These are phyloP conservation scores for Albugo laibachii DNA, from an alignment of 352 stramenopile species.

Conservation along the genomic window DNA sequence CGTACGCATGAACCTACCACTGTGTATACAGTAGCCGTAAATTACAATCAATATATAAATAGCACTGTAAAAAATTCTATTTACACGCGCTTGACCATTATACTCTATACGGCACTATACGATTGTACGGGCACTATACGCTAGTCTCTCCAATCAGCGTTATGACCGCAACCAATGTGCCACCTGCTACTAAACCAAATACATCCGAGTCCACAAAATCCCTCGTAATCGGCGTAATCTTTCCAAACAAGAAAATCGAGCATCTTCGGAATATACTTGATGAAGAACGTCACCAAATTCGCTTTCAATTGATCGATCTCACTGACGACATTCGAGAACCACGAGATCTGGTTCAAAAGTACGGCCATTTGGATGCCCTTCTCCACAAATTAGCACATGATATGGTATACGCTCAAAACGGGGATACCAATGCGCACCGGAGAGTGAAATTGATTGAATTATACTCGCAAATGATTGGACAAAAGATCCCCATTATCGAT, in stretches of 20 bases:
- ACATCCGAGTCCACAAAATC: no score
- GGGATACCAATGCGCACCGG: conserved; percentile 17
- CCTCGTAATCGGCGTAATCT: conserved; percentile 30
- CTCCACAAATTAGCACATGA: conserved; percentile 72
- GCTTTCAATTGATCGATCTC: conserved; percentile 60
- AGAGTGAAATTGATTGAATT: conserved; percentile 27
- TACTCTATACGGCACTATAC: no score
- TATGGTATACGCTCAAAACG: conserved; percentile 50
- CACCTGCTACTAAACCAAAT: no score
- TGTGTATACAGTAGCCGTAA: no score
- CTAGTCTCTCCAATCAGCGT: no score
- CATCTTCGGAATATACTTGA: conserved; percentile 43
- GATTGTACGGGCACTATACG: no score
- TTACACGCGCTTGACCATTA: no score
- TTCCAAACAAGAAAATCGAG: conserved; percentile 67
- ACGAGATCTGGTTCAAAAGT: conserved; percentile 16
- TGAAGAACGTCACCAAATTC: conserved; percentile 19
- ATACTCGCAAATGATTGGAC: conserved; percentile 11
- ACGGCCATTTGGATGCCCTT: conserved; percentile 33
- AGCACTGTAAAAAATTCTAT: no score
- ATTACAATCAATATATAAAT: no score
- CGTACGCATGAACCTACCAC: no score
- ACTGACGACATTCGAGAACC: conserved; percentile 11
- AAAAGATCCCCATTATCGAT: conserved; percentile 32
- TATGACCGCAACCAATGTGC: no score